phyloP scores from a whole-genome alignment of 2,329 filamentous ascomycete genomes.

The Fusarium sp. region DNA sequence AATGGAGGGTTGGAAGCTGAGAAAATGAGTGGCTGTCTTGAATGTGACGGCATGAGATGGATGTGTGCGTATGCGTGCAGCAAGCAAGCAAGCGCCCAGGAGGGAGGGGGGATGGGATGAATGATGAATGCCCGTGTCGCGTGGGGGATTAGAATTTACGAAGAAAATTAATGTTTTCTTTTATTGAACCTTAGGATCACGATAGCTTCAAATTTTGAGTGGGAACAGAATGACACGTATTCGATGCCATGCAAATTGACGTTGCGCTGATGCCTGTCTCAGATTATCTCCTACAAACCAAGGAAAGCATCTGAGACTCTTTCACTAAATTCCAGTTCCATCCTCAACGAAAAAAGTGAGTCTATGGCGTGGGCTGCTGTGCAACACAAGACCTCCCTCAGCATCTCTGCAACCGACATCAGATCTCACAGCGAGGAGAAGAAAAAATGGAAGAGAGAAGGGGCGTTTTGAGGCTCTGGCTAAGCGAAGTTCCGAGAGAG shows the following conservation, averaged over 20 bases:
- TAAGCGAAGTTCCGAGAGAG: conserved; percentile 22
- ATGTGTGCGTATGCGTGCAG: conserved; percentile 11
- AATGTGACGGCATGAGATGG: conserved; percentile 29
- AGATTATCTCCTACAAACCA: not conserved
- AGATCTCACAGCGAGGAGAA: conserved; percentile 23
- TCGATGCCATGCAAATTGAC: not conserved
- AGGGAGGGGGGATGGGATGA: conserved; percentile 14
- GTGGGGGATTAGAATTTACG: conserved; percentile 13
- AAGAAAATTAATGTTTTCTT: not conserved
- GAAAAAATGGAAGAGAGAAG: conserved; percentile 7
- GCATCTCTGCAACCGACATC: conserved; percentile 31
- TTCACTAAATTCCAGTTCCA: conserved; percentile 5
- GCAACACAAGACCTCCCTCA: conserved; percentile 23
- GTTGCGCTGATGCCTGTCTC: not conserved
- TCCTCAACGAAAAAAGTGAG: conserved; percentile 15
- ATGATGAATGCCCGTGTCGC: conserved; percentile 5
- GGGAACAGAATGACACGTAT: not conserved
- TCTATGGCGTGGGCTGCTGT: conserved; percentile 17
- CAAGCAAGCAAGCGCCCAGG: not conserved
- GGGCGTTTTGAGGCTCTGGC: conserved; percentile 33
- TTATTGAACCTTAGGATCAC: conserved; percentile 15
- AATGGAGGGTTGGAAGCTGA: conserved; percentile 17
- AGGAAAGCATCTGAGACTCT: not conserved
- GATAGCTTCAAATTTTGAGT: conserved; percentile 16
- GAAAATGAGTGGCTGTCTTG: conserved; percentile 26